These are phyloP conservation scores for Conidiobolus incongruus DNA, from an alignment of 371 early-diverging fungal species.

Conservation along the genomic window DNA sequence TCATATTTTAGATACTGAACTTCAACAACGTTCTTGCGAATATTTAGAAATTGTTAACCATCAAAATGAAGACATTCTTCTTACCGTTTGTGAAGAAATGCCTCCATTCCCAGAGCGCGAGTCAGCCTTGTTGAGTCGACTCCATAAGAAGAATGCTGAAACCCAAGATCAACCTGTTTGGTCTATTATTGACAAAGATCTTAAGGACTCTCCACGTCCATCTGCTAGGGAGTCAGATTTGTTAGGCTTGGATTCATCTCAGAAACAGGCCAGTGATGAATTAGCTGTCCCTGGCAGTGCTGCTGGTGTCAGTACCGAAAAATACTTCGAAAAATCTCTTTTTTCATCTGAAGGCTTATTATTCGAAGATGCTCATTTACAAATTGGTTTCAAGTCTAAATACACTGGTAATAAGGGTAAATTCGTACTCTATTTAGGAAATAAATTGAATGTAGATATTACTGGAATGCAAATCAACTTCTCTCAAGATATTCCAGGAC, in stretches of 20 bases:
- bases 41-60: constrained; percentile 67
- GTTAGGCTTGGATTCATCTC: not conserved
- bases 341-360: constrained; percentile 62
- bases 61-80: constrained; percentile 64
- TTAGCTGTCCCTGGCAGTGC: constrained; percentile 6
- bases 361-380: constrained; percentile 65
- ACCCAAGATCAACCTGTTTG: constrained; percentile 91
- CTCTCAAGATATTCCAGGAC: constrained; percentile 10
- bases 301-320: constrained; percentile 24
- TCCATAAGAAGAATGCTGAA: constrained; percentile 64
- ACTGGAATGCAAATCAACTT: constrained; percentile 13
- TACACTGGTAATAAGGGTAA: constrained; percentile 65
- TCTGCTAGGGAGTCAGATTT: constrained; percentile 1
- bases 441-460: constrained; percentile 35
- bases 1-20: constrained; percentile 74
- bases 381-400: constrained; percentile 73
- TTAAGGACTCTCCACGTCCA: constrained; percentile 16
- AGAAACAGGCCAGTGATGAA: too few species aligned
- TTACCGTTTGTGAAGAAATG: constrained; percentile 89
- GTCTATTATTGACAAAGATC: constrained; percentile 79
- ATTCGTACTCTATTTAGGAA: constrained; percentile 67
- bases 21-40: constrained; percentile 92
- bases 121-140: constrained; percentile 54
- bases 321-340: constrained; percentile 28
- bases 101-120: constrained; percentile 89